These are phyloP conservation scores for Venturia aucupariae DNA, from an alignment of 2,329 filamentous ascomycete genomes.

Conservation along the genomic window DNA sequence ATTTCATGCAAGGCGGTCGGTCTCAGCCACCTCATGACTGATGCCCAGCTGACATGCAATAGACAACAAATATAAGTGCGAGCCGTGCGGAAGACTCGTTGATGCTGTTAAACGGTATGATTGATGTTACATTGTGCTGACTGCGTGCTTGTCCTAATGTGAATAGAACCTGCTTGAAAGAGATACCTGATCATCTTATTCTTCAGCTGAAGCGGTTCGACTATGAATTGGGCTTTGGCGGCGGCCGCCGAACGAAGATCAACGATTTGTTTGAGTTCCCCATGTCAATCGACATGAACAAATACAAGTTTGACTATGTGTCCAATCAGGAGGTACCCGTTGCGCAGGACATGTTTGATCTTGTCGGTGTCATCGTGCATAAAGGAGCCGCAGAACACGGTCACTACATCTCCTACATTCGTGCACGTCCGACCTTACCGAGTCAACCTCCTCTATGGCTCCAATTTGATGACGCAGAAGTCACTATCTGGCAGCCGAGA, in stretches of 20 bases:
- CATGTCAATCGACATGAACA: slow-evolving; percentile 70
- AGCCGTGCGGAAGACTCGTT: slow-evolving; percentile 73
- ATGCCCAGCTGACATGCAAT: slow-evolving; percentile 11
- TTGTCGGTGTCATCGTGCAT: slow-evolving; percentile 92
- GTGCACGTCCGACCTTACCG: slow-evolving; percentile 57
- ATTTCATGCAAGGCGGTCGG: slow-evolving; percentile 83
- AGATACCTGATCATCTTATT: slow-evolving; percentile 87
- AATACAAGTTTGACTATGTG: slow-evolving; percentile 80
- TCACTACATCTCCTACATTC: slow-evolving; percentile 94
- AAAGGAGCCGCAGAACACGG: slow-evolving; percentile 87
- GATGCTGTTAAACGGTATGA: slow-evolving; percentile 77
- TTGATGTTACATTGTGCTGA: not conserved
- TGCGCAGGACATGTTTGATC: slow-evolving; percentile 71
- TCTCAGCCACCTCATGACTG: slow-evolving; percentile 9
- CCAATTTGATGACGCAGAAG: slow-evolving; percentile 88
- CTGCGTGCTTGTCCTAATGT: slow-evolving; percentile 16
- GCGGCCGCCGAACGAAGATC: slow-evolving; percentile 78
- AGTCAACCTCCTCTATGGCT: slow-evolving; percentile 56
- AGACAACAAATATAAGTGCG: slow-evolving; percentile 98
- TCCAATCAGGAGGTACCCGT: slow-evolving; percentile 49
- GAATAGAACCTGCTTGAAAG: slow-evolving; percentile 75
- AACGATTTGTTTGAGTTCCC: slow-evolving; percentile 94
- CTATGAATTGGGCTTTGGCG: slow-evolving; percentile 56
- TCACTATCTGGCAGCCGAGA: slow-evolving; percentile 63
- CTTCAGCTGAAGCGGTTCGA: slow-evolving; percentile 89